These are phyloP conservation scores for Ophiostoma ulmi DNA, from an alignment of 2,329 filamentous ascomycete species.

Conservation along the genomic window DNA sequence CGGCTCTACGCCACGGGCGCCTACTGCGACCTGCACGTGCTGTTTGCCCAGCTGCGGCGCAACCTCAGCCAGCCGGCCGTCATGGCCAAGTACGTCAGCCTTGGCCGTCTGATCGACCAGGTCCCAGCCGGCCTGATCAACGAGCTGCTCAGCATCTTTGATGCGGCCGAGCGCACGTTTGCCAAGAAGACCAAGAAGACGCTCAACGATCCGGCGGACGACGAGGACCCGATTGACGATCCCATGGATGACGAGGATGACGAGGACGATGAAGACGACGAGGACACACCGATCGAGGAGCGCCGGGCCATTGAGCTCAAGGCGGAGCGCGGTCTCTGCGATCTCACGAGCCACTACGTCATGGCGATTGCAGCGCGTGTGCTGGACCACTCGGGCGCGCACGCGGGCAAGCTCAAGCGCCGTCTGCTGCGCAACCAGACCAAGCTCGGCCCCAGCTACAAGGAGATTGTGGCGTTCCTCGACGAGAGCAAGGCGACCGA, in stretches of 20 bases:
- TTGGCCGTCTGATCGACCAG: slow-evolving; percentile 62
- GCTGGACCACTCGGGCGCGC: slow-evolving; percentile 59
- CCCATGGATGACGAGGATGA: slow-evolving; percentile 54
- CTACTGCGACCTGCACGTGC: slow-evolving; percentile 74
- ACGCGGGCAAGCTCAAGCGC: slow-evolving; percentile 60
- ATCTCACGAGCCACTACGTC: slow-evolving; percentile 78
- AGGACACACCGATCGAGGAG: slow-evolving; percentile 50
- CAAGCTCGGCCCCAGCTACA: slow-evolving; percentile 79
- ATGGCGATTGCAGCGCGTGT: slow-evolving; percentile 71
- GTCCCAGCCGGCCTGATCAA: slow-evolving; percentile 59
- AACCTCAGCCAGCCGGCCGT: slow-evolving; percentile 42
- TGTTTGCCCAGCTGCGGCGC: slow-evolving; percentile 68
- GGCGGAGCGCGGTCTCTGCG: slow-evolving; percentile 79
- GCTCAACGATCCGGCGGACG: slow-evolving; percentile 61
- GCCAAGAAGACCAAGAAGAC: slow-evolving; percentile 63
- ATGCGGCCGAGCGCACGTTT: slow-evolving; percentile 68
- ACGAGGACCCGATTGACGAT: slow-evolving; percentile 66
- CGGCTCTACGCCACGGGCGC: slow-evolving; percentile 69
- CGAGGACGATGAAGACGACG: slow-evolving; percentile 57
- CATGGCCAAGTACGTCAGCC: slow-evolving; percentile 48
- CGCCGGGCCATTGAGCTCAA: slow-evolving; percentile 62
- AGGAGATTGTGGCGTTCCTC: slow-evolving; percentile 74
- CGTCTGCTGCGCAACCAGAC: slow-evolving; percentile 72
- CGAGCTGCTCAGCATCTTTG: slow-evolving; percentile 68
- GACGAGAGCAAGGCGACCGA: slow-evolving; percentile 61